Conservation (phyloP, 495 filamentous ascomycete species). For the Mytilinidion resinicola region DNA sequence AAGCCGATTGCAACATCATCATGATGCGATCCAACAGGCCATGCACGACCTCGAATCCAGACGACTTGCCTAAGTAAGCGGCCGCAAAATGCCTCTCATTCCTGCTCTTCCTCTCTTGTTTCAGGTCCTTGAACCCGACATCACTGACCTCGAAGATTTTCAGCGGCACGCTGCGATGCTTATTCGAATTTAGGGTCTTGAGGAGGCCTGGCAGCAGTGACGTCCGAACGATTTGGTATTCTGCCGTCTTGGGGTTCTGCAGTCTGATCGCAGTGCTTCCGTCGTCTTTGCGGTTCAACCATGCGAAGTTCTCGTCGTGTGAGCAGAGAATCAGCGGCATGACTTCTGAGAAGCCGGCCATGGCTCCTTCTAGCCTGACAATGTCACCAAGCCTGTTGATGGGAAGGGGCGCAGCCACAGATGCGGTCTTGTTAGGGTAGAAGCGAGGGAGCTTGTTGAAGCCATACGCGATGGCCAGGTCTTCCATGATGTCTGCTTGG, state of each 20-base stretch:
- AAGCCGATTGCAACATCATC: constrained; percentile 81
- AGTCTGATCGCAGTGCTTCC: constrained; percentile 79
- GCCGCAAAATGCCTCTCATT: constrained; percentile 95
- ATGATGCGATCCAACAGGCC: constrained; percentile 87
- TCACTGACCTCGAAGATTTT: constrained; percentile 92
- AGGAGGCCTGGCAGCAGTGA: constrained; percentile 81
- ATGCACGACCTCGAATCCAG: constrained; percentile 93
- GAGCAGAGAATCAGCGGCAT: constrained; percentile 96
- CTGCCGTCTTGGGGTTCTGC: constrained; percentile 89
- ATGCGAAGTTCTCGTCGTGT: constrained; percentile 96
- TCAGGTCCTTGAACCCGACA: constrained; percentile 79
- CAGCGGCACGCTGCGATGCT: constrained; percentile 79
- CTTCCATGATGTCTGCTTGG: constrained; percentile 97
- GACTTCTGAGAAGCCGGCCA: constrained; percentile 94
- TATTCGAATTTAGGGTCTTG: constrained; percentile 95
- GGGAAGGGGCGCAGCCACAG: constrained; percentile 76
- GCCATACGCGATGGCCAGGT: constrained; percentile 79
- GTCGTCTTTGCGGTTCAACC: constrained; percentile 88
- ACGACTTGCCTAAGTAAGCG: constrained; percentile 91
- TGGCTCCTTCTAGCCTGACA: constrained; percentile 79
- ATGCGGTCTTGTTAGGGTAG: constrained; percentile 74
- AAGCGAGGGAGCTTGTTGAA: constrained; percentile 88
- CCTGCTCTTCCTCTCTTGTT: constrained; percentile 67
- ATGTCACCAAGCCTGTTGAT: constrained; percentile 96
- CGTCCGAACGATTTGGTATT: constrained; percentile 95